Evolutionary conservation across 176 grass and related monocot genomes (phyloP), one percentile per base, ranked within the genome.

Genomic region (Musa acuminata): DNA sequence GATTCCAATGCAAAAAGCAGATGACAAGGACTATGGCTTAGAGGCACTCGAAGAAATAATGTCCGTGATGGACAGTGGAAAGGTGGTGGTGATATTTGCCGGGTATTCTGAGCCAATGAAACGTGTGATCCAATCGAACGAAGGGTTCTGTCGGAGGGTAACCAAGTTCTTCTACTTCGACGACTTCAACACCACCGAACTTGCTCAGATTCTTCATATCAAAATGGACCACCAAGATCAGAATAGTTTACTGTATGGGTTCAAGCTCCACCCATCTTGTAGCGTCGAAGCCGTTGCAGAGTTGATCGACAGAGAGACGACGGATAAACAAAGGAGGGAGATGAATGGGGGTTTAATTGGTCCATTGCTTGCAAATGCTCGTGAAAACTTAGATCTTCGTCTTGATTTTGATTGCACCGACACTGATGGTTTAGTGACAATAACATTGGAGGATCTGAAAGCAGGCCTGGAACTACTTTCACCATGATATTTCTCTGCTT

Each of bases 21-120:
- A 99, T 67, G 95, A 94, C 77, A 99, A 94, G 84, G 95, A 99
- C 78, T 99, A 99, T 75, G 95, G 95, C 76, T 65, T 99, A 77
- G 95, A 99, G 79, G 95, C 95, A 54, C 72, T 99, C 79, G 95
- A 99, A 86, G 95, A 99, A 80, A 99, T 99, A 66, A 99, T 99
- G 90, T 94, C 90, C 16, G 84, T 99, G 48, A 99, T 99, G 95
- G 95, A 99, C 73, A 84, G 81, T 79, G 88, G 86, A 25, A 99
- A 94, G 78, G 67, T 99, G 35, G 86, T 91, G 27, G 83, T 99
- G 55, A 81, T 99, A 84, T 99, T 99, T 84, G 90, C 90, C 43
- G 95, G 95, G 29, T 99, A 99, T 79, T 88, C 74, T 13, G 82
- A 99, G 72, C 95, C 86, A 52, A 99, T 99, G 95, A 94, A 91